phyloP scores from a whole-genome alignment of 2,329 filamentous ascomycete species.

The Trichoderma oligosporum region DNA sequence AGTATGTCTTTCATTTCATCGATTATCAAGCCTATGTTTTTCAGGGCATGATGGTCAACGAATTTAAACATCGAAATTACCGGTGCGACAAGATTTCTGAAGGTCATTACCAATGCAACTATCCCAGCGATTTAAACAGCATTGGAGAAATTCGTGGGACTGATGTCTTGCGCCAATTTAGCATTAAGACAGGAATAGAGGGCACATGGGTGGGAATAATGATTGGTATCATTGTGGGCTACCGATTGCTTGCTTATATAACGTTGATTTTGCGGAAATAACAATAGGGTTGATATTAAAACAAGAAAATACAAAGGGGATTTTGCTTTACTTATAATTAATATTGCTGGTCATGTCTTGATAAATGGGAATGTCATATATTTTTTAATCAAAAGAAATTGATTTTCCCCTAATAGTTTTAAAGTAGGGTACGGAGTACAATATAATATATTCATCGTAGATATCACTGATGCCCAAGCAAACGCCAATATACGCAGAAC shows the following conservation, averaged over 20 bases:
- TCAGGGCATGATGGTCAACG: constrained; percentile 90
- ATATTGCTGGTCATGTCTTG: too few relatives aligned
- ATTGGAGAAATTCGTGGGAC: constrained; percentile 57
- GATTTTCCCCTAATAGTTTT: too few relatives aligned
- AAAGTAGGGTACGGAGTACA: too few relatives aligned
- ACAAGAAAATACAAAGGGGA: too few relatives aligned
- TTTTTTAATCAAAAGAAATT: too few relatives aligned
- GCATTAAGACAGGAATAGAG: constrained; percentile 63
- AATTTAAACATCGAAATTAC: constrained; percentile 49
- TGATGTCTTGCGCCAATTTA: constrained; percentile 67
- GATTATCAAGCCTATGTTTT: constrained; percentile 87
- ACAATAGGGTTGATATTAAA: too few relatives aligned
- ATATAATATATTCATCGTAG: too few relatives aligned
- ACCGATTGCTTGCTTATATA: constrained; percentile 23
- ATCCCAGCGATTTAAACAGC: constrained; percentile 51
- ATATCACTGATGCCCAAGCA: too few relatives aligned
- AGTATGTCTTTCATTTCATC: constrained; percentile 84
- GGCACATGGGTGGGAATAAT: constrained; percentile 77
- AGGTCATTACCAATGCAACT: constrained; percentile 69
- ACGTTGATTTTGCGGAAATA: not conserved
- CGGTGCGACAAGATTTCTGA: constrained; percentile 30
- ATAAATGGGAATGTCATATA: too few relatives aligned
- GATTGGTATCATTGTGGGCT: constrained; percentile 66
- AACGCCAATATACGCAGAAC: too few relatives aligned
- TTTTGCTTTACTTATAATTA: too few relatives aligned